Evolutionary conservation across 2,329 filamentous ascomycete species (phyloP).

Genomic region (Fusarium oligoseptatum): DNA sequence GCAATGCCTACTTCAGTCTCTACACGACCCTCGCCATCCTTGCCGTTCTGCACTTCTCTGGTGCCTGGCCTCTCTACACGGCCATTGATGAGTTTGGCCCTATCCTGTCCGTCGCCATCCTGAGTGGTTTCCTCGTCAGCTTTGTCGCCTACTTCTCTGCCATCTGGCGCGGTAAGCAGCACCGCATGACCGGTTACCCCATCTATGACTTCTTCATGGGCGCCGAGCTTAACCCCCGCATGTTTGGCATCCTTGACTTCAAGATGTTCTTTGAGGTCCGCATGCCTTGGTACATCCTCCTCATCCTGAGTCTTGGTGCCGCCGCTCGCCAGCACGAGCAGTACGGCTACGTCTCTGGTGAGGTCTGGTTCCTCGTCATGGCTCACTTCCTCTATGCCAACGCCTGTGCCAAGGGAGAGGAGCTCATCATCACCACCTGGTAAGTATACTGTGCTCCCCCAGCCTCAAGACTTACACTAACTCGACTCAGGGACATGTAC

Average conservation of each 20-base stretch:
- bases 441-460: slow-evolving; percentile 38
- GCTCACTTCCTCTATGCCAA: slow-evolving; percentile 94
- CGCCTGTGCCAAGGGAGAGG: slow-evolving; percentile 91
- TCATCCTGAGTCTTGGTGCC: slow-evolving; percentile 81
- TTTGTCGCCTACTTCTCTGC: slow-evolving; percentile 90
- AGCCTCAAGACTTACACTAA: background rate
- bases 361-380: slow-evolving; percentile 86
- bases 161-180: slow-evolving; percentile 81
- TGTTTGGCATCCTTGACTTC: slow-evolving; percentile 90
- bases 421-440: slow-evolving; percentile 89
- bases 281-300: slow-evolving; percentile 91
- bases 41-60: slow-evolving; percentile 81
- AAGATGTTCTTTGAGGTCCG: slow-evolving; percentile 98
- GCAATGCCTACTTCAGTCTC: slow-evolving; percentile 88
- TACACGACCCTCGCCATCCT: slow-evolving; percentile 85
- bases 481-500: slow-evolving; percentile 80
- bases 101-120: slow-evolving; percentile 90
- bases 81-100: slow-evolving; percentile 96
- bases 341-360: slow-evolving; percentile 88
- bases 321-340: slow-evolving; percentile 86
- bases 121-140: slow-evolving; percentile 88
- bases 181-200: slow-evolving; percentile 90
- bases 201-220: slow-evolving; percentile 97
- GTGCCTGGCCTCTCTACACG: slow-evolving; percentile 89
- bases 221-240: slow-evolving; percentile 87